Evolutionary conservation across 306 rosid genomes (phyloP).

Genomic region (Benincasa hispida): DNA sequence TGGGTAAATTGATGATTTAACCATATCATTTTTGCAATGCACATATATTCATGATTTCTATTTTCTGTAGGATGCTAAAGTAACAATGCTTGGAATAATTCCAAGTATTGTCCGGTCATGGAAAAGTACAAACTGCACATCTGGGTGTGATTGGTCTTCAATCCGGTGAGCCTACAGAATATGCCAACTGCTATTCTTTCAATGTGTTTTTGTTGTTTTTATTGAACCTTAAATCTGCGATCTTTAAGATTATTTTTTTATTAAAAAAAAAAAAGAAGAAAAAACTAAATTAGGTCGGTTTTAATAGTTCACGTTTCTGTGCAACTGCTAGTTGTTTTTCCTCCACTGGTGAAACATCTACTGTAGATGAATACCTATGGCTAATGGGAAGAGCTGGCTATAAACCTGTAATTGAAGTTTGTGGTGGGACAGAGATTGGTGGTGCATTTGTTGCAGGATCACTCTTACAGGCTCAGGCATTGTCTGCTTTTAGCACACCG

Average conservation of each 20-base stretch:
- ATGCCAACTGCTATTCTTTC: background rate
- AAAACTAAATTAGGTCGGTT: background rate
- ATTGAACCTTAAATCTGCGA: too few species aligned
- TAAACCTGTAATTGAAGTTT: constrained; percentile 82
- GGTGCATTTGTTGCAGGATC: constrained; percentile 86
- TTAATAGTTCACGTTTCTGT: constrained; percentile 2
- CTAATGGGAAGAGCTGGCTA: constrained; percentile 89
- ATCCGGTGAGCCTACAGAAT: constrained; percentile 63
- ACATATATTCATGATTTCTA: background rate
- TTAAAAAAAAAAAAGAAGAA: too few species aligned
- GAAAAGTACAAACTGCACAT: constrained; percentile 56
- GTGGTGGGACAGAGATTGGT: constrained; percentile 98
- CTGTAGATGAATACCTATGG: constrained; percentile 87
- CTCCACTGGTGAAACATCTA: constrained; percentile 92
- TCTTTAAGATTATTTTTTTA: background rate
- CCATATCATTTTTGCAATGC: background rate
- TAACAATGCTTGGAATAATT: constrained; percentile 91
- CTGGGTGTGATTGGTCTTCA: constrained; percentile 76
- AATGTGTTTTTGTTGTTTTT: background rate
- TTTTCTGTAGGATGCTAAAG: constrained; percentile 47
- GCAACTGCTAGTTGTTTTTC: constrained; percentile 57
- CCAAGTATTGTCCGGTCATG: constrained; percentile 87
- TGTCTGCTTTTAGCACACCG: constrained; percentile 95
- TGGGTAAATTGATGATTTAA: too few species aligned
- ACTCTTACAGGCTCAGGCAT: constrained; percentile 71